Conservation (phyloP, 2,329 filamentous ascomycete species). For the Fusarium agapanthi region DNA sequence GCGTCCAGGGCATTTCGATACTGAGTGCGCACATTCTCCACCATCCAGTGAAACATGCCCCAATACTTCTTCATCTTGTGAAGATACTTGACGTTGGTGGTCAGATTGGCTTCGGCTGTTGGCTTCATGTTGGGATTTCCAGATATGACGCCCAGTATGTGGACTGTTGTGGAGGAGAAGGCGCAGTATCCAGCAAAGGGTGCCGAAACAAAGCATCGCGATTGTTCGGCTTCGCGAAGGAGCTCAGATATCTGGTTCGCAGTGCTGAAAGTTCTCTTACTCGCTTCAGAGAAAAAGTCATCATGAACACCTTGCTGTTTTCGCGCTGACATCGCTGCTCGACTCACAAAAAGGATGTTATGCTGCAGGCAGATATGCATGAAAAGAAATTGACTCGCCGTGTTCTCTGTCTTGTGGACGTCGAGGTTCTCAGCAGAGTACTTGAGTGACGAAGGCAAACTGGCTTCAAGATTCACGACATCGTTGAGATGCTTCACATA, state of each 20-base stretch:
- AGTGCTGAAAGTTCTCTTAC: slow-evolving; percentile 79
- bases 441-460: slow-evolving; percentile 74
- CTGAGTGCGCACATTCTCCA: slow-evolving; percentile 88
- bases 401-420: slow-evolving; percentile 82
- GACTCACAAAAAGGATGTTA: slow-evolving; percentile 87
- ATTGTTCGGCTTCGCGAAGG: slow-evolving; percentile 78
- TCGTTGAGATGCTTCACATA: slow-evolving; percentile 77
- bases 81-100: slow-evolving; percentile 88
- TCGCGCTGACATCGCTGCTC: slow-evolving; percentile 81
- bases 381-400: slow-evolving; percentile 91
- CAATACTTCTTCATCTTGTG: slow-evolving; percentile 97
- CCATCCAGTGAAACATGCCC: slow-evolving; percentile 98
- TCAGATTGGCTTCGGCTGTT: slow-evolving; percentile 82
- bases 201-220: slow-evolving; percentile 76
- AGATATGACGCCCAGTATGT: slow-evolving; percentile 91
- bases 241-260: slow-evolving; percentile 88
- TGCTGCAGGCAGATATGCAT: slow-evolving; percentile 91
- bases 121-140: slow-evolving; percentile 79
- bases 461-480: slow-evolving; percentile 73
- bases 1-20: slow-evolving; percentile 87
- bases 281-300: slow-evolving; percentile 79
- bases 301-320: slow-evolving; percentile 77
- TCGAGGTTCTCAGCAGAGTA: slow-evolving; percentile 86
- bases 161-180: slow-evolving; percentile 92
- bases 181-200: slow-evolving; percentile 96